A percentile compares a stretch with the other conserved stretches of the same genome.
Conservation (phyloP, 805 yeast genomes). For the Priceomyces carsonii region DNA sequence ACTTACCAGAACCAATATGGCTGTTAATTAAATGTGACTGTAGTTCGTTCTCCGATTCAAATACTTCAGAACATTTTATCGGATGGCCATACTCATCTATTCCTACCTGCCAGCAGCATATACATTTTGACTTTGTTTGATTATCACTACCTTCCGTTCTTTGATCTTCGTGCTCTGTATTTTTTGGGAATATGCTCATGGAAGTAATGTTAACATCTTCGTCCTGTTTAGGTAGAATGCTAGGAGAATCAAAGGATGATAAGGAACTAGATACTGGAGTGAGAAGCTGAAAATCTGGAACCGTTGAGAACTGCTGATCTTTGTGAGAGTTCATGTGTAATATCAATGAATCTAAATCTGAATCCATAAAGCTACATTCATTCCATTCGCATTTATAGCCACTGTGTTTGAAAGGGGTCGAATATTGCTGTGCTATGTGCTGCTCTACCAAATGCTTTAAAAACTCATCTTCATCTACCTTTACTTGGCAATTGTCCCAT, state of each 20-base stretch:
- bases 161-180: background rate
- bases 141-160: background rate
- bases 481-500: conserved; percentile 65
- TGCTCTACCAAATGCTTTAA: conserved; percentile 41
- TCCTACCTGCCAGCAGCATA: conserved; percentile 47
- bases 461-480: conserved; percentile 33
- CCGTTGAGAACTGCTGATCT: conserved; percentile 1
- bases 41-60: conserved; percentile 57
- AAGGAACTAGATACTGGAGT: conserved; percentile 11
- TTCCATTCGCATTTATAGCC: conserved; percentile 68
- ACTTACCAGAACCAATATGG: conserved; percentile 77
- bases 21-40: conserved; percentile 66
- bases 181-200: conserved; percentile 32
- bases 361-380: conserved; percentile 61
- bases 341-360: conserved; percentile 53
- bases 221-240: conserved; percentile 3
- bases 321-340: conserved; percentile 50
- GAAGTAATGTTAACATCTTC: conserved; percentile 33
- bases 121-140: conserved; percentile 14
- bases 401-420: conserved; percentile 1
- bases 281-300: conserved; percentile 4
- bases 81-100: conserved; percentile 26
- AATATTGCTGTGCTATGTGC: conserved; percentile 54
- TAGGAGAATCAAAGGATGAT: conserved; percentile 9
- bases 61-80: conserved; percentile 50